Conservation (phyloP, 2,329 filamentous ascomycete species). For the Cordyceps militaris region DNA sequence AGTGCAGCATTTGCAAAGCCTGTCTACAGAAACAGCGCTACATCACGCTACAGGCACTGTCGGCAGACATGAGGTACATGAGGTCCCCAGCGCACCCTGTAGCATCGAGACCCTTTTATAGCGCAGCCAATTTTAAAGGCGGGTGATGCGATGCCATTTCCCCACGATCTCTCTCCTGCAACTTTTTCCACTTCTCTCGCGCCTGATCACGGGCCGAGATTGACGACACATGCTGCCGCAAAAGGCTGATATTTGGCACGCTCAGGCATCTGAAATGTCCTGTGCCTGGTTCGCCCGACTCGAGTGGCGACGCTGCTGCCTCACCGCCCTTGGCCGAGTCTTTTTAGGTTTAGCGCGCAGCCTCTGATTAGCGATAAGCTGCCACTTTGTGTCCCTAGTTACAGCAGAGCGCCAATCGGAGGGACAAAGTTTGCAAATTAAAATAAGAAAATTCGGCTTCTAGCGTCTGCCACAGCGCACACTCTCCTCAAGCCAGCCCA, state of each 20-base stretch:
- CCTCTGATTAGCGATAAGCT: conserved; percentile 4
- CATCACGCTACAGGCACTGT: too few species aligned
- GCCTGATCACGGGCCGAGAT: neutral
- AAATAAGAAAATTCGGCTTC: conserved; percentile 4
- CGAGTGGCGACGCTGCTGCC: conserved; percentile 1
- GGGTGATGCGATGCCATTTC: conserved; percentile 7
- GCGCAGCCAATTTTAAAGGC: neutral
- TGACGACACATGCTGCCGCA: neutral
- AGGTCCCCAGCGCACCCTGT: neutral
- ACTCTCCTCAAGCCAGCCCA: neutral
- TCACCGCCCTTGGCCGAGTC: conserved; percentile 10
- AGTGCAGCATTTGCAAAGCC: too few species aligned
- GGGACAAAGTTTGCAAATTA: neutral
- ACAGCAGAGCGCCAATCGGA: neutral
- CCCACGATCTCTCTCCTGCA: conserved; percentile 10
- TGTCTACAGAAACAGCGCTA: too few species aligned
- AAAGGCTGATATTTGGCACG: neutral
- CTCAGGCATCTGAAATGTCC: conserved; percentile 13
- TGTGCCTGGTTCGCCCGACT: conserved; percentile 13
- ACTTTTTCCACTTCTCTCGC: neutral
- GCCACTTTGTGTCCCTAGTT: neutral
- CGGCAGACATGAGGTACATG: too few species aligned
- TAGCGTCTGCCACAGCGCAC: conserved; percentile 5
- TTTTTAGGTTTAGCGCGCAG: neutral
- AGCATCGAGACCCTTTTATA: neutral